A percentile compares a stretch with the other conserved stretches of the same genome.
Conservation (phyloP, 345 rosid species). For the Reutealis trisperma region DNA sequence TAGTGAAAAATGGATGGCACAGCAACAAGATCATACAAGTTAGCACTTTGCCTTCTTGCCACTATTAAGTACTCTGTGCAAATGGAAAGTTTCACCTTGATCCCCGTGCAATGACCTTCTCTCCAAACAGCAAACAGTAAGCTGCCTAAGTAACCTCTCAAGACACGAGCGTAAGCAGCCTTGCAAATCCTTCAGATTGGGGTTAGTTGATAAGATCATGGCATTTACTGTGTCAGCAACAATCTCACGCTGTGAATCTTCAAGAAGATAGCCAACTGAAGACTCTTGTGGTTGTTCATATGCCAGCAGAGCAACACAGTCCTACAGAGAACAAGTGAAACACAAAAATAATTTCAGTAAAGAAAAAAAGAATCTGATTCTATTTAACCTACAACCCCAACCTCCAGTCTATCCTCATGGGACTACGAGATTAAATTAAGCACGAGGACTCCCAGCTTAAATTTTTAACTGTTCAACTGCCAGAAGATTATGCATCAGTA, state of each 20-base stretch:
- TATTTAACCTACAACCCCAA: not conserved
- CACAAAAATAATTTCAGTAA: not conserved
- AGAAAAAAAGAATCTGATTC: not conserved
- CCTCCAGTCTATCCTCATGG: not conserved
- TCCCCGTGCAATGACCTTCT: constrained; percentile 67
- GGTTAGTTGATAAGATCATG: constrained; percentile 70
- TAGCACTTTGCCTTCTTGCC: constrained; percentile 39
- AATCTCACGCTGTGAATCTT: constrained; percentile 76
- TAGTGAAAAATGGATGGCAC: not conserved
- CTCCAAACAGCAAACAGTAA: constrained; percentile 77
- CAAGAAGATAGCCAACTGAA: constrained; percentile 67
- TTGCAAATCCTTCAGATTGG: constrained; percentile 50
- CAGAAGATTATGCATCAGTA: not conserved
- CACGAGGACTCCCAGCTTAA: not conserved
- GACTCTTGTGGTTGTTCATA: constrained; percentile 70
- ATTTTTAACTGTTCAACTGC: no score
- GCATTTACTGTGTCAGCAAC: constrained; percentile 90
- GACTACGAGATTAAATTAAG: not conserved
- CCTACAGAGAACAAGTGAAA: constrained; percentile 42
- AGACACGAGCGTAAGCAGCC: constrained; percentile 63
- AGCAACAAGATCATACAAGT: not conserved
- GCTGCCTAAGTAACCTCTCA: constrained; percentile 79
- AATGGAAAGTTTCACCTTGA: constrained; percentile 82
- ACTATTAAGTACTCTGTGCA: constrained; percentile 51
- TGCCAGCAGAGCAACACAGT: constrained; percentile 82